Conservation (phyloP, 345 rosid species). For the Passiflora organensis region DNA sequence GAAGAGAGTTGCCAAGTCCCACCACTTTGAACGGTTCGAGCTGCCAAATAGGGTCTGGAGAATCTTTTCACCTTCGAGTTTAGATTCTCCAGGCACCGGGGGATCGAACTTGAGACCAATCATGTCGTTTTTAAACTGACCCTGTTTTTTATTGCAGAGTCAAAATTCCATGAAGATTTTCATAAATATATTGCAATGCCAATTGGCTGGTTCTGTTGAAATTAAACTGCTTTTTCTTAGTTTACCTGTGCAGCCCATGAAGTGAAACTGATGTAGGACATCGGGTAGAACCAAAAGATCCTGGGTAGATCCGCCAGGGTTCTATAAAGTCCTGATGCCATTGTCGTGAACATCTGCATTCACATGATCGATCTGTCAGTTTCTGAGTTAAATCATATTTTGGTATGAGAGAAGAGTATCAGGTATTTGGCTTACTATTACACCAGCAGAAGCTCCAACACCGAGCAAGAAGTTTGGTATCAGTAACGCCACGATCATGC, state of each 20-base stretch:
- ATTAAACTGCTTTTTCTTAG: no score
- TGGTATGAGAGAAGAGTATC: background rate
- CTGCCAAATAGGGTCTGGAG: conserved; percentile 7
- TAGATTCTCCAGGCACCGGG: conserved; percentile 14
- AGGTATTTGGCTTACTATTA: conserved; percentile 18
- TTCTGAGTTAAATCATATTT: background rate
- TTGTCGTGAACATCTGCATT: conserved; percentile 27
- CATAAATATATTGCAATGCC: no score
- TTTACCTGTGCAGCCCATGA: conserved; percentile 41
- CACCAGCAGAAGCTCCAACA: conserved; percentile 24
- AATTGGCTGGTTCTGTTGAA: no score
- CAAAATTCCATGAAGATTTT: background rate
- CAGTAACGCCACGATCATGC: conserved; percentile 18
- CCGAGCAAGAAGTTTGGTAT: conserved; percentile 34
- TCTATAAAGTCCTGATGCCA: conserved; percentile 24
- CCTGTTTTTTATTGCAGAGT: conserved; percentile 9
- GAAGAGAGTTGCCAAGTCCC: conserved; percentile 27
- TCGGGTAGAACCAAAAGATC: conserved; percentile 41
- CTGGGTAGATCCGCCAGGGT: conserved; percentile 32
- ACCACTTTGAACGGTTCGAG: conserved; percentile 19
- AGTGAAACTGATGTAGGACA: conserved; percentile 36
- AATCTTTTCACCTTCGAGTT: conserved; percentile 17
- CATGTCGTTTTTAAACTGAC: conserved; percentile 28
- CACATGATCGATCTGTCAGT: background rate
- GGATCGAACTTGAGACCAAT: conserved; percentile 27